Conservation (phyloP, 2,329 filamentous ascomycete genomes). For the Trichoderma harzianum region DNA sequence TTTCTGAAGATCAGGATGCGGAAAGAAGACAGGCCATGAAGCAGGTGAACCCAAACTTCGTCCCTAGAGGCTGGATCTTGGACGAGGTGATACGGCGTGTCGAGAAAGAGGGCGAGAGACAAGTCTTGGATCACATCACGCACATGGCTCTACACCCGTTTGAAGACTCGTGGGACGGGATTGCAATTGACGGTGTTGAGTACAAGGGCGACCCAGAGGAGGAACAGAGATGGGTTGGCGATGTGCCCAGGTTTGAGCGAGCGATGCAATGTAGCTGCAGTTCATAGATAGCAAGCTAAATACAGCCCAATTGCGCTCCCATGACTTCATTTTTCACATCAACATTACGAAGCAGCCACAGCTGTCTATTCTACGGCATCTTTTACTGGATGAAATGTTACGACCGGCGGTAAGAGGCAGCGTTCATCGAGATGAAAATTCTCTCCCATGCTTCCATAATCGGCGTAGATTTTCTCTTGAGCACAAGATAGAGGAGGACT, state of each 20-base stretch:
- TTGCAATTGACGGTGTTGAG: conserved; percentile 44
- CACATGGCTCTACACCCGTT: conserved; percentile 83
- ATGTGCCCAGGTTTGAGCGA: conserved; percentile 73
- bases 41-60: conserved; percentile 85
- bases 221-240: conserved; percentile 78
- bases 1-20: conserved; percentile 47
- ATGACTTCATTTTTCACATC: neutral
- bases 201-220: conserved; percentile 63
- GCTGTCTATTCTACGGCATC: neutral
- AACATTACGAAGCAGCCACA: neutral
- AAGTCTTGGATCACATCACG: conserved; percentile 74
- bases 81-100: conserved; percentile 90
- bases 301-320: neutral
- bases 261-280: conserved; percentile 95
- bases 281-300: conserved; percentile 52
- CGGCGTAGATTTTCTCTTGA: conserved; percentile 59
- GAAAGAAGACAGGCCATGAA: conserved; percentile 74
- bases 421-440: conserved; percentile 53
- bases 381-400: conserved; percentile 48
- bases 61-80: conserved; percentile 86
- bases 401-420: conserved; percentile 72
- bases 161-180: conserved; percentile 67
- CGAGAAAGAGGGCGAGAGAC: conserved; percentile 76
- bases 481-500: conserved; percentile 72
- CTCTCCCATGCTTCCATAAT: conserved; percentile 70